These are phyloP conservation scores for Saccharum hybrid DNA, from an alignment of 202 grass and related monocot genomes.

Conservation along the genomic window DNA sequence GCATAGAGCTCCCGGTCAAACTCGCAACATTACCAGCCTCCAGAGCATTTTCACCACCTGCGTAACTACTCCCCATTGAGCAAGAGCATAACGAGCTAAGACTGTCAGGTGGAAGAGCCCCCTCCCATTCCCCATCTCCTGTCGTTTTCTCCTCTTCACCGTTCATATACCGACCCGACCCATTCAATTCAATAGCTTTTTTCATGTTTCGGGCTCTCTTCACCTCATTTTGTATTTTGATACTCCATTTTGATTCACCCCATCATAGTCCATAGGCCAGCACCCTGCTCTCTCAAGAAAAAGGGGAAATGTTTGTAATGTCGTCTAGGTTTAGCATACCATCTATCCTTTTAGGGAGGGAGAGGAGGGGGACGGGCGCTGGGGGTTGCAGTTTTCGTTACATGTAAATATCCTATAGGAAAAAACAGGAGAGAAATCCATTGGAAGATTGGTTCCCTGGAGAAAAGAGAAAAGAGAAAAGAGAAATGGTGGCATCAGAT, in stretches of 20 bases:
- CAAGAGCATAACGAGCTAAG: slow-evolving; percentile 56
- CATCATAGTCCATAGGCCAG: slow-evolving; percentile 46
- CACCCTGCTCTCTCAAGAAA: slow-evolving; percentile 58
- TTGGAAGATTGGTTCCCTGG: slow-evolving; percentile 57
- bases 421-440: slow-evolving; percentile 67
- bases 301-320: slow-evolving; percentile 55
- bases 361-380: background rate
- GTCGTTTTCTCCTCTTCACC: slow-evolving; percentile 25
- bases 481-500: slow-evolving; percentile 44
- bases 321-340: slow-evolving; percentile 59
- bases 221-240: slow-evolving; percentile 50
- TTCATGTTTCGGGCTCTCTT: slow-evolving; percentile 58
- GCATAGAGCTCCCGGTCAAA: slow-evolving; percentile 40
- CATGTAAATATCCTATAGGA: slow-evolving; percentile 81
- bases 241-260: slow-evolving; percentile 51
- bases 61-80: slow-evolving; percentile 57
- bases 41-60: slow-evolving; percentile 57
- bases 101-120: slow-evolving; percentile 64
- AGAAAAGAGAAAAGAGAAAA: background rate
- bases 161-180: slow-evolving; percentile 49
- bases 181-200: slow-evolving; percentile 51
- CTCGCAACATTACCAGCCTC: slow-evolving; percentile 46
- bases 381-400: slow-evolving; percentile 49
- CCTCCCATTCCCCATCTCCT: background rate
- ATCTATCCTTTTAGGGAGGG: slow-evolving; percentile 50